Base-by-base conservation (phyloP, 495 filamentous ascomycete genomes). In the Aspergillus baeticus region DNA sequence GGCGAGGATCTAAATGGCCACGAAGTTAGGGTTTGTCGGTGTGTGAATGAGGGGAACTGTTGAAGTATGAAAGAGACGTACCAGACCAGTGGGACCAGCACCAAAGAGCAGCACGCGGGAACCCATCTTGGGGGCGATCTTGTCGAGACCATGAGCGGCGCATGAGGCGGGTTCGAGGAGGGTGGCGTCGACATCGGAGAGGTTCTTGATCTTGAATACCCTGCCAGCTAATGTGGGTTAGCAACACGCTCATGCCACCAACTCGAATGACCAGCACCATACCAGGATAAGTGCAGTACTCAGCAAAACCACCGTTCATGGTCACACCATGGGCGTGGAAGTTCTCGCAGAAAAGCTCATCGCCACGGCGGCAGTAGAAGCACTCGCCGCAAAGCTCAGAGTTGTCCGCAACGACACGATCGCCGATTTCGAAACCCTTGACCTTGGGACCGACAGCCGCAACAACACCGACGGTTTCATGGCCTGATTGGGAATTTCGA, bases 111-210 rank as follows among this genome's bases (percentile, higher is more conserved):
- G 77, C 31, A 87, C 84, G 26, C 81, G 81, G 3, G 85, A 88
- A 41, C 84, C 84, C 63, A 87, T 77, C 69, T 83, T 84, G 2
- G 86, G 86, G 1, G 81, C 78, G 59, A 90, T 90, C 75, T 85
- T 87, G 64, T 89, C 87, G 22, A 89, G 72, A 23, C 86, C 87
- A 59, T 89, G 87, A 37, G 81, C 80, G 22, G 87, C 86, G 60
- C 86, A 89, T 5, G 87, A 87, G 10, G 86, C 86, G 10, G 87
- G 86, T 65, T 90, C 87, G 48, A 90, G 78, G 21, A 90, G 76
- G 17, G 86, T 89, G n/a, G 86, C 87, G 37, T 89, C 85, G 44
- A 88, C 75, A 57, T 88, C 83, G 44, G 78, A 81, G 42, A 90
- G 72, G 69, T 88, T 86, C 58, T 87, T 74, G 70, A 90, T 82